Conservation (phyloP, 345 rosid genomes). For the Cardamine resedifolia region DNA sequence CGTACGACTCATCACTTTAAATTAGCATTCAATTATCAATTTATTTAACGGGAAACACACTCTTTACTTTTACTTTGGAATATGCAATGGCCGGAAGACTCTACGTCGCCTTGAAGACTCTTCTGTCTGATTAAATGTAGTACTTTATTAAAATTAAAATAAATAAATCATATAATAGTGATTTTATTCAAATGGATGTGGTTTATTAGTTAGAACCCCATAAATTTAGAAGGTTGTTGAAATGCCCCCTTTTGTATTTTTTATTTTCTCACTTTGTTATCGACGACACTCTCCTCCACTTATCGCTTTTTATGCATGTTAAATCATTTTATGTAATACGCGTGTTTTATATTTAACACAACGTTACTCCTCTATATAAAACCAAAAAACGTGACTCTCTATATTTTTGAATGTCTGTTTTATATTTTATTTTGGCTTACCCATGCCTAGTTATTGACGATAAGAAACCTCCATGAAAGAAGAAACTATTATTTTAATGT, state of each 20-base stretch:
- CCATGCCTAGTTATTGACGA: not conserved
- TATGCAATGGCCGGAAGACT: slow-evolving; percentile 5
- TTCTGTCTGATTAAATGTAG: slow-evolving; percentile 23
- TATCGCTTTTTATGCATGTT: not conserved
- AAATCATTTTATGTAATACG: slow-evolving; percentile 2
- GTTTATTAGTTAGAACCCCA: not conserved
- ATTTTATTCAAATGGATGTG: not conserved
- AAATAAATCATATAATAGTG: not conserved
- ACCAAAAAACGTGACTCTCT: not conserved
- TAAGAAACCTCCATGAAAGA: not conserved
- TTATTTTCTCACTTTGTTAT: not conserved
- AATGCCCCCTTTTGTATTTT: not conserved
- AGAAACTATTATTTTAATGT: not conserved
- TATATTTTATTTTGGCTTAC: no score
- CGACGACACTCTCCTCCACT: slow-evolving; percentile 1
- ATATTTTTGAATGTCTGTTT: no score
- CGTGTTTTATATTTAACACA: not conserved
- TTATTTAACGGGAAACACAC: not conserved
- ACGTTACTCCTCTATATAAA: not conserved
- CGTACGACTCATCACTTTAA: slow-evolving; percentile 7
- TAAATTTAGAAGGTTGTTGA: slow-evolving; percentile 9
- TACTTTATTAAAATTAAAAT: no score
- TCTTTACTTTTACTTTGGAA: slow-evolving; percentile 17
- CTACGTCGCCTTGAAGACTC: slow-evolving; percentile 26
- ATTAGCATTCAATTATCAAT: slow-evolving; percentile 1